Conservation (phyloP, 768 basidiomycete genomes). For the Leccinum pellstonianum region DNA sequence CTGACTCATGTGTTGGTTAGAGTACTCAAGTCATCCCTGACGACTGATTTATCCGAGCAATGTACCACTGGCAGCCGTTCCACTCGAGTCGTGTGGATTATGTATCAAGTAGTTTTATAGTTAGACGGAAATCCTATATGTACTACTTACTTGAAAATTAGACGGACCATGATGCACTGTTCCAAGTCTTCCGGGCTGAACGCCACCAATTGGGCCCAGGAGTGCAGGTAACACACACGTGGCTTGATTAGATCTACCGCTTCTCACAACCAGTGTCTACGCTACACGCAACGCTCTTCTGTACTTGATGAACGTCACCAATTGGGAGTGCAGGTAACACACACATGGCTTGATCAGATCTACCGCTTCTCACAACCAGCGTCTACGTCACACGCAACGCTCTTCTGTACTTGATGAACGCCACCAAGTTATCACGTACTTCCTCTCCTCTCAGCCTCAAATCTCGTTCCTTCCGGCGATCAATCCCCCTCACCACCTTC, state of each 20-base stretch:
- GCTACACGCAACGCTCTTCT: conserved; percentile 45
- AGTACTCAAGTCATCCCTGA: conserved; percentile 23
- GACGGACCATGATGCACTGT: no score
- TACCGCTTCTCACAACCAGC: not conserved
- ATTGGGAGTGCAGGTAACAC: not conserved
- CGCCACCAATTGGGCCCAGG: not conserved
- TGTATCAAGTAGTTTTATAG: not conserved
- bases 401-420: conserved; percentile 72
- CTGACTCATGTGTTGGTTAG: conserved; percentile 5
- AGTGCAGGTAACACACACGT: no score
- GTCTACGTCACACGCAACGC: conserved; percentile 36
- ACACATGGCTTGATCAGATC: not conserved
- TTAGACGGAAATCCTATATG: not conserved
- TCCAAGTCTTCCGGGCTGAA: not conserved
- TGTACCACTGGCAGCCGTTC: not conserved
- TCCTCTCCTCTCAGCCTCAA: conserved; percentile 70
- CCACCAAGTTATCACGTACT: conserved; percentile 70
- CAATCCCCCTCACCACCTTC: conserved; percentile 61
- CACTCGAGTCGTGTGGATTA: not conserved
- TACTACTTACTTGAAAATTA: not conserved
- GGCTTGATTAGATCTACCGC: not conserved
- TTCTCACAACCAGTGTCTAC: not conserved
- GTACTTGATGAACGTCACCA: conserved; percentile 75
- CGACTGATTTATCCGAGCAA: conserved; percentile 7
- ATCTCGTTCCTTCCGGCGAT: conserved; percentile 63